Conservation (phyloP, 768 basidiomycete species). For the Megacollybia marginata region DNA sequence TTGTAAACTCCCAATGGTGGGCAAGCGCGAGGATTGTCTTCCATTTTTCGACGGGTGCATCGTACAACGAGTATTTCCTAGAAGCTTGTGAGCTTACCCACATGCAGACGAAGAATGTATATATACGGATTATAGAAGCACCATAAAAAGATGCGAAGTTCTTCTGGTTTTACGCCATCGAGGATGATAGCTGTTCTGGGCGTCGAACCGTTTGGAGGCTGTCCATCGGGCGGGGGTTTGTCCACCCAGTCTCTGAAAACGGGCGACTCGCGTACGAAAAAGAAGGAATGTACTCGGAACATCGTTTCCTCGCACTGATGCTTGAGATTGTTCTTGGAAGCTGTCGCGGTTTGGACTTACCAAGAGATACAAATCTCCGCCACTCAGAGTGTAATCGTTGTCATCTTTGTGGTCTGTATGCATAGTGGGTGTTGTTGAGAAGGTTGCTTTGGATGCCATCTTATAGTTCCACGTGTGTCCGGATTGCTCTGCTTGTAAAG, state of each 20-base stretch:
- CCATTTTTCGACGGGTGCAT: constrained; percentile 33
- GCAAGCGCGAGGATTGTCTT: constrained; percentile 30
- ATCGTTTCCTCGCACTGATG: constrained; percentile 20
- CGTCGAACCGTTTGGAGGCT: constrained; percentile 21
- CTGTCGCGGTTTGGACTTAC: constrained; percentile 22
- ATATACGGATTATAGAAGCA: constrained; percentile 60
- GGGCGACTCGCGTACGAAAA: constrained; percentile 45
- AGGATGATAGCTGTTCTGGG: constrained; percentile 31
- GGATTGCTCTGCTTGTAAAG: too few species aligned
- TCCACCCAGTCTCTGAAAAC: constrained; percentile 30
- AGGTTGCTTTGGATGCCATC: not conserved
- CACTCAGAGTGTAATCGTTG: constrained; percentile 31
- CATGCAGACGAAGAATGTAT: constrained; percentile 2
- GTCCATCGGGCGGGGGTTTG: constrained; percentile 15
- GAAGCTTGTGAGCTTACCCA: not conserved
- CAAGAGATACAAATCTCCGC: constrained; percentile 40
- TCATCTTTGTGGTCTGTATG: not conserved
- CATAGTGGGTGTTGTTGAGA: not conserved
- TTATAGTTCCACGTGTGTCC: too few species aligned
- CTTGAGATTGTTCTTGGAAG: not conserved
- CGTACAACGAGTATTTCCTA: constrained; percentile 30
- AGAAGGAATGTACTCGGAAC: constrained; percentile 46
- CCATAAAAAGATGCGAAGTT: constrained; percentile 52
- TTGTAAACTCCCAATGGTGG: constrained; percentile 32
- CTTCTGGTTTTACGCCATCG: constrained; percentile 29